Base-by-base conservation (phyloP, 495 filamentous ascomycete species). In the Penicillium pulvis region DNA sequence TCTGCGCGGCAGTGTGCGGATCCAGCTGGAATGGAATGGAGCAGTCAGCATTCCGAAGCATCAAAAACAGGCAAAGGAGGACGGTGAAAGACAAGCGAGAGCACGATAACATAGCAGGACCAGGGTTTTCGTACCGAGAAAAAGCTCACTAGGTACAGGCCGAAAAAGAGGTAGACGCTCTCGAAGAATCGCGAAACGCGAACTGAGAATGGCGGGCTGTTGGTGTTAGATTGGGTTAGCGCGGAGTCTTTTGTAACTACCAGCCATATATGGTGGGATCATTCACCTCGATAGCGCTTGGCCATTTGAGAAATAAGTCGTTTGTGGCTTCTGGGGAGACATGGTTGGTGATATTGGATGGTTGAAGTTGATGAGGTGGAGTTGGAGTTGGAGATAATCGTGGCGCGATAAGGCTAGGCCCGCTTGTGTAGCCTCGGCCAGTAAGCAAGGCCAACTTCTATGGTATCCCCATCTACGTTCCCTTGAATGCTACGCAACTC, bases 1-100 rank as follows among this genome's bases (percentile, higher is more conserved):
- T 76, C 66, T 87, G 80, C 0, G 86, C 88, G 10, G 87, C 77
- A 53, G 74, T 74, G 72, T 89, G 88, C 1, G 86, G 79, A 59
- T 90, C 87, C 47, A 90, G 72, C 85, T 88, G 16, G 39, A 41
- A 63, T 5, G 20, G 53, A 44, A 30, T n/a, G n/a, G 31, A 44
- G 30, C 39, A 42, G 69, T 71, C 62, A 72, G 61, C 51, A 50
- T 28, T 30, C 44, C 39, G 57, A 9, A 51, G 12, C 36, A 23
- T 23, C 39, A 44, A 23, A 49, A 48, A 28, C 9, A 20, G 33
- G n/a, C 43, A 24, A 53, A 17, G n/a, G 30, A 11, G n/a, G 5
- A 49, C 5, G 23, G 23, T 6, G 46, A 55, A 53, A 20, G 61
- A 24, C n/a, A 20, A 52, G 45, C 3, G 19, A 7, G 23, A 19